Base-by-base conservation (phyloP, 257 asterid species). In the Leonotis leonurus region DNA sequence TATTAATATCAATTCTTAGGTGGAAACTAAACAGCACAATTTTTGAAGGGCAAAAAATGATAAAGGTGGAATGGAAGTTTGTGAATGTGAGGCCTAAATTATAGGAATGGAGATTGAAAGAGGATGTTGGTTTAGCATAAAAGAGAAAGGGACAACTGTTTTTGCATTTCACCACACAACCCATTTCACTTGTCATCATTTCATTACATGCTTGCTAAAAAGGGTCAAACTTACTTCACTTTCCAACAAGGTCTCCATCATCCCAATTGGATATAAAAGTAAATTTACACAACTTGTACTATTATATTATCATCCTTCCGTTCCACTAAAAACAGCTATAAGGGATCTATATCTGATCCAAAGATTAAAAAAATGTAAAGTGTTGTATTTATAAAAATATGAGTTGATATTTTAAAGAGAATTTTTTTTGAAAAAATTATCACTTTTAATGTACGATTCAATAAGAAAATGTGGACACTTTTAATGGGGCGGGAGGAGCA, bases 81-180 rank as follows among this genome's bases (percentile, higher is more conserved):
- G 70, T 51, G 53, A 64, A 22, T 29, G 74, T 69, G 79, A 69
- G 57, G 75, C 75, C 72, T 69, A 22, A 58, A 74, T 70, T 69
- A 53, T 11, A 74, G 79, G 73, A 44, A 58, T 35, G 44, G 51
- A 51, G 60, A 64, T 59, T 74, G 65, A 56, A 68, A 73, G 74
- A 67, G 56, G 60, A 73, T 36, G 20, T n/a, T 61, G 29, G 64
- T n/a, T 46, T 48, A 18, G 54, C 25, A 44, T 0, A 44, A 29
- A 45, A 32, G 22, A 27, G 27, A 67, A 29, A 62, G 3, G 25
- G 33, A 40, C 63, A 1, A 41, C 41, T 11, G 2, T 65, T 65
- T 61, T 66, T 72, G 51, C 60, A 62, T 60, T 29, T 45, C 29
- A 27, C 55, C 18, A 67, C n/a, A n/a, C n/a, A n/a, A n/a, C n/a